Percentiles rank a stretch among this genome's conserved stretches.
phyloP scores from a whole-genome alignment of 1,139 yeast genomes.

The Sugiyamaella japonica region DNA sequence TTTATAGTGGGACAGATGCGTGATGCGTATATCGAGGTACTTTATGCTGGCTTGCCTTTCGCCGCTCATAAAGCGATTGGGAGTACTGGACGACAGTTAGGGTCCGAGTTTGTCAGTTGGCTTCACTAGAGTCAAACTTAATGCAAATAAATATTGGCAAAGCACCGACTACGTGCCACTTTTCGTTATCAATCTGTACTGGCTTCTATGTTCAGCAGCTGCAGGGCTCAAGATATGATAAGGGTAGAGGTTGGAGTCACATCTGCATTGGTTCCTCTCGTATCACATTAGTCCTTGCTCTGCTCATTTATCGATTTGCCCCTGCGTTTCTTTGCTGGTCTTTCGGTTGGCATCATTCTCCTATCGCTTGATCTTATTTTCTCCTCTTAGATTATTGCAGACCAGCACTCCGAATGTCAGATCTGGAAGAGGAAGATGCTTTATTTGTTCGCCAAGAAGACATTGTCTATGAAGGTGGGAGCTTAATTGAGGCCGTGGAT shows the following conservation, averaged over 20 bases:
- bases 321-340: background rate
- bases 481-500: conserved; percentile 6
- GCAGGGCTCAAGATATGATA: background rate
- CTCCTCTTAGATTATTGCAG: background rate
- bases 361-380: background rate
- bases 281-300: no score
- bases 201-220: background rate
- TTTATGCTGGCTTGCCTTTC: no score
- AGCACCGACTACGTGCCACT: no score
- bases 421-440: conserved; percentile 6
- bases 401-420: background rate
- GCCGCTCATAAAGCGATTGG: no score
- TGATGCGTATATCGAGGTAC: no score
- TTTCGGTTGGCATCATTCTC: background rate
- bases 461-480: conserved; percentile 3
- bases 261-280: background rate
- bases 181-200: no score
- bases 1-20: no score
- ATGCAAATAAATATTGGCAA: no score
- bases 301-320: background rate
- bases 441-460: conserved; percentile 13
- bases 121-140: no score
- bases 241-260: background rate
- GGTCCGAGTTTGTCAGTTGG: no score
- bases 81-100: no score